Conservation (phyloP, 805 yeast species). For the Candida sithepensis region DNA sequence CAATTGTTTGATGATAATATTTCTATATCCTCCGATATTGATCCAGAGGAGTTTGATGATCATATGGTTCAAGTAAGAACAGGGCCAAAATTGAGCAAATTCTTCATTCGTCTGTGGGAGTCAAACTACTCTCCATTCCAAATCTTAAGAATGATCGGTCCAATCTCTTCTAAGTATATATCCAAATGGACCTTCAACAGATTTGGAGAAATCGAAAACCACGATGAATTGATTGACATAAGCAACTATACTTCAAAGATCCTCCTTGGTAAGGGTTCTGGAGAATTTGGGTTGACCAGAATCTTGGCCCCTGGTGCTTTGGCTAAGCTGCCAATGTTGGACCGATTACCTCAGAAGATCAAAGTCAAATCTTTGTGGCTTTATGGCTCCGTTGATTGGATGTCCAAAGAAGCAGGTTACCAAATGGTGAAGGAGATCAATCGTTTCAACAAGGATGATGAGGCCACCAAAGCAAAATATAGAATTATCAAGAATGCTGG, state of each 20-base stretch:
- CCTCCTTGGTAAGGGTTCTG: constrained; percentile 55
- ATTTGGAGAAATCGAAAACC: constrained; percentile 30
- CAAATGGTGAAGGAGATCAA: constrained; percentile 36
- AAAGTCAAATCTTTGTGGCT: constrained; percentile 51
- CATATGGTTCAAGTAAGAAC: constrained; percentile 28
- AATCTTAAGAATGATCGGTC: constrained; percentile 47
- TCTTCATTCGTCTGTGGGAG: constrained; percentile 47
- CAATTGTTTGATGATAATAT: constrained; percentile 1
- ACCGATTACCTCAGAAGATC: constrained; percentile 42
- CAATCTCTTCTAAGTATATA: constrained; percentile 47
- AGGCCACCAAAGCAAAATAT: constrained; percentile 27
- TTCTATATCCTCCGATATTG: constrained; percentile 12
- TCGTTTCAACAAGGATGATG: constrained; percentile 10
- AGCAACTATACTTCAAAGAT: constrained; percentile 53
- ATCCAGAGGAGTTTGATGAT: constrained; percentile 6
- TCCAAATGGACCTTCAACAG: constrained; percentile 54
- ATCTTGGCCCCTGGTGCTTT: constrained; percentile 55
- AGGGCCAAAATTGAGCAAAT: constrained; percentile 32
- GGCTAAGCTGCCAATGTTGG: constrained; percentile 54
- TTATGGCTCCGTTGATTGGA: constrained; percentile 71
- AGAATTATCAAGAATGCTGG: constrained; percentile 43
- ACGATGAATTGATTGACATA: constrained; percentile 35
- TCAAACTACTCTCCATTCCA: constrained; percentile 53
- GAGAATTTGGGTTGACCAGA: constrained; percentile 62
- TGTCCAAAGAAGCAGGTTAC: constrained; percentile 59